Percentiles rank a stretch among this genome's conserved stretches.
phyloP scores from a whole-genome alignment of 108 stramenopile genomes.

The Fragilaria radians region DNA sequence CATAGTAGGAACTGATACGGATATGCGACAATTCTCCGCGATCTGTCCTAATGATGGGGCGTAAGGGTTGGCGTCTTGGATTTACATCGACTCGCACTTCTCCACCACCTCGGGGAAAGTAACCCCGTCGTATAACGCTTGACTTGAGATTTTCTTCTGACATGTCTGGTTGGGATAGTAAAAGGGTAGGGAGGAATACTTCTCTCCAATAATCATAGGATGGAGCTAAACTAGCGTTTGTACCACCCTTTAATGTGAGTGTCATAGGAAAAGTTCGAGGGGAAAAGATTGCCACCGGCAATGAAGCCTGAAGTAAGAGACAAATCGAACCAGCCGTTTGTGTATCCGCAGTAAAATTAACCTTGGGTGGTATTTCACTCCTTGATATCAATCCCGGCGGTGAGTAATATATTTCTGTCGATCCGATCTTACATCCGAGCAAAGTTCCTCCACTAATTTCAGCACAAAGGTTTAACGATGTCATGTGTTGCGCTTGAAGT shows the following conservation, averaged over 20 bases:
- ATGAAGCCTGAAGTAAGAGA: conserved; percentile 48
- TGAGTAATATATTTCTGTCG: conserved; percentile 20
- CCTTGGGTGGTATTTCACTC: background rate
- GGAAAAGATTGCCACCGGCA: conserved; percentile 40
- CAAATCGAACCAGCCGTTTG: conserved; percentile 67
- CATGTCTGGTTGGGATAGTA: conserved; percentile 7
- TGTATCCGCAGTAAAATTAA: conserved; percentile 27
- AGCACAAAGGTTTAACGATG: conserved; percentile 31
- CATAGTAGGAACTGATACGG: conserved; percentile 36
- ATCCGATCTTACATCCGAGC: conserved; percentile 28
- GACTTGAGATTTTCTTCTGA: conserved; percentile 1
- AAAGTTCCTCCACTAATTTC: conserved; percentile 25
- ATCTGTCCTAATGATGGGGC: conserved; percentile 37
- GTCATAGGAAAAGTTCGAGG: background rate
- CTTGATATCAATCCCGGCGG: conserved; percentile 1
- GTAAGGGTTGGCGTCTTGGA: conserved; percentile 7
- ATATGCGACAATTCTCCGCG: conserved; percentile 25
- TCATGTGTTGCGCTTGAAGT: conserved; percentile 46
- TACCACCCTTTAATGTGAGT: conserved; percentile 40
- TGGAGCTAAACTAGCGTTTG: conserved; percentile 63
- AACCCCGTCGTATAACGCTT: conserved; percentile 24
- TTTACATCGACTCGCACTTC: conserved; percentile 20
- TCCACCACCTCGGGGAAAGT: conserved; percentile 44
- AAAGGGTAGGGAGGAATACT: conserved; percentile 30
- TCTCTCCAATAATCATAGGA: conserved; percentile 55